These are phyloP conservation scores for Nicotiana benthamiana DNA, from an alignment of 257 asterid genomes.

Conservation along the genomic window DNA sequence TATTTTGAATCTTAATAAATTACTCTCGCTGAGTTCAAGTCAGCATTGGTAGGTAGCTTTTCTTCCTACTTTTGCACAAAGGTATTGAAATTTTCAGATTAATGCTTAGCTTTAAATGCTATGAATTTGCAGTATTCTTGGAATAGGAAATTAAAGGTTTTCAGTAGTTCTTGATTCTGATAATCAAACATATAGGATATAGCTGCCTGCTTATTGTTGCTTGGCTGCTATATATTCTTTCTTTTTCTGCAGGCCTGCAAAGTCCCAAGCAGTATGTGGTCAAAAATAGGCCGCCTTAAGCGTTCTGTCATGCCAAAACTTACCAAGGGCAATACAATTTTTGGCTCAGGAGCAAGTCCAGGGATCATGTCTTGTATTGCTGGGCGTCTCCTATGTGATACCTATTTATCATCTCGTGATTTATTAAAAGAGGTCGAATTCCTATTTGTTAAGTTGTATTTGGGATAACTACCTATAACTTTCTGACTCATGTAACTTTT, in stretches of 20 bases:
- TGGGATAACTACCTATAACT: not conserved
- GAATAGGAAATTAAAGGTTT: not conserved
- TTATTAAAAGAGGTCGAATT: slow-evolving; percentile 76
- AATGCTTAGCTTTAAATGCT: not conserved
- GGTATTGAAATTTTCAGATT: not conserved
- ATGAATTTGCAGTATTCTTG: not conserved
- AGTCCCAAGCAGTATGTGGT: slow-evolving; percentile 79
- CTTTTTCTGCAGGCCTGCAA: slow-evolving; percentile 54
- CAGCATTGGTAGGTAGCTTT: not conserved
- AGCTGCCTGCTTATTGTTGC: not conserved
- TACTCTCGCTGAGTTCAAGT: not conserved
- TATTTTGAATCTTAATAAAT: not conserved
- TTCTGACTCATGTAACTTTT: slow-evolving; percentile 15
- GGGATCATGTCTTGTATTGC: slow-evolving; percentile 92
- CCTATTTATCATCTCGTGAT: slow-evolving; percentile 78
- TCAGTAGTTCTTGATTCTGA: not conserved
- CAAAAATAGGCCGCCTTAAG: slow-evolving; percentile 90
- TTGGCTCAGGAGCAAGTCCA: slow-evolving; percentile 88
- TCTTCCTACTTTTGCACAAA: not conserved
- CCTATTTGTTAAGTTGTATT: slow-evolving; percentile 9
- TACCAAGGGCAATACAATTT: slow-evolving; percentile 60
- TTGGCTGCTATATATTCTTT: slow-evolving; percentile 11
- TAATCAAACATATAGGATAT: not conserved
- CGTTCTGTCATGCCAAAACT: slow-evolving; percentile 91
- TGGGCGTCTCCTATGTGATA: slow-evolving; percentile 95